Evolutionary conservation across 352 stramenopile species (phyloP), one percentile per base, ranked within the genome.

Genomic region (Globisporangium megalacanthum): DNA sequence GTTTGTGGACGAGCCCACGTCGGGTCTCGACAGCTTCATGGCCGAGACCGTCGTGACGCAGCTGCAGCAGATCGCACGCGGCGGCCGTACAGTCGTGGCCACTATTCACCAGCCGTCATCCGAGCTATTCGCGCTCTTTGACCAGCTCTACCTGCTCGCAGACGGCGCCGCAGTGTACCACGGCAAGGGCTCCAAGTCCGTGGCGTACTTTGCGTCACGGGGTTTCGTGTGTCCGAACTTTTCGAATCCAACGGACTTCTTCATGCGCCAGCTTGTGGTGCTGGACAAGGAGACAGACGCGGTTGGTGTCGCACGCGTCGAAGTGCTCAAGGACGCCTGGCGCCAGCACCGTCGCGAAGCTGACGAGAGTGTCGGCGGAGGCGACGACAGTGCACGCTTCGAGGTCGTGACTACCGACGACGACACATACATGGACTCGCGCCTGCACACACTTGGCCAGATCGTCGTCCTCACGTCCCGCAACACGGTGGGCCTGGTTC

Each of bases 1-100:
- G 41, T 75, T 97, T 20, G 66, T 92, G 15, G 89, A 97, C 52
- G 88, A 97, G 60, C 84, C 88, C 4, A 94, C 83, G 19, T 64
- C 64, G 20, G 86, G 65, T 19, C 66, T 89, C 22, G 79, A 89
- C 58, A 77, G 76, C 52, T 84, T 77, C 64, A 75, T 76, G 64
- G 68, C 70, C 35, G 64, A 73, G 58, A 68, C 56, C 10, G 72
- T 81, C 31, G 58, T 80, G 6, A 41, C 66, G 9, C 45, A 58
- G 42, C 63, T 81, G 65, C 56, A 58, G 19, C 73, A 83, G 31
- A 68, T 95, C 20, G 83, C 83, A 0, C 75, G 89, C 61, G 60
- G 71, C 36, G 83, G n/a, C n/a, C n/a, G n/a, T n/a, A n/a, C n/a
- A n/a, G n/a, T n/a, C n/a, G n/a, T n/a, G n/a, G n/a, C n/a, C n/a